These are phyloP conservation scores for Penicillium corylophilum DNA, from an alignment of 2,329 filamentous ascomycete species.

Conservation along the genomic window DNA sequence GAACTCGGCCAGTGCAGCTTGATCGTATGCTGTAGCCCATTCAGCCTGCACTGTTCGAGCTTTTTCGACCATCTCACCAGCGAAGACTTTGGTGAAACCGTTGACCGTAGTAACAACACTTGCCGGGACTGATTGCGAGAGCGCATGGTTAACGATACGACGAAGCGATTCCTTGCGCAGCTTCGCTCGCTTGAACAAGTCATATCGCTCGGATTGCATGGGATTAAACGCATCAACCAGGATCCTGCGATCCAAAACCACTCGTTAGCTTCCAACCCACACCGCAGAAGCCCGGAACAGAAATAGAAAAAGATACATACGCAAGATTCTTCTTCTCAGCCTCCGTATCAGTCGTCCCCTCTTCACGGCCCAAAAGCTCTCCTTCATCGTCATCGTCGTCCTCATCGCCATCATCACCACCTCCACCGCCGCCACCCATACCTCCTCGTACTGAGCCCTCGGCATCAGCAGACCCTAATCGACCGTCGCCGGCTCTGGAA, in stretches of 20 bases:
- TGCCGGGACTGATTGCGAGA: conserved; percentile 65
- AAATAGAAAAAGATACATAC: conserved; percentile 31
- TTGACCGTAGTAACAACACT: conserved; percentile 64
- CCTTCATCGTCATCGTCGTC: conserved; percentile 52
- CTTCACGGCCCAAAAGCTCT: conserved; percentile 47
- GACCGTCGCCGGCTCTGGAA: conserved; percentile 24
- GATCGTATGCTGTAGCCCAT: conserved; percentile 51
- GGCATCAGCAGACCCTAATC: conserved; percentile 35
- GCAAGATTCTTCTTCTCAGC: conserved; percentile 53
- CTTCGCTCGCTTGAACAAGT: conserved; percentile 51
- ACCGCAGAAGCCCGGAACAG: conserved; percentile 5
- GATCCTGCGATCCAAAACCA: conserved; percentile 30
- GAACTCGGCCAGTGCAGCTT: conserved; percentile 55
- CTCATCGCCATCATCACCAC: conserved; percentile 49
- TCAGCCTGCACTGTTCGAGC: conserved; percentile 62
- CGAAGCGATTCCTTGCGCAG: conserved; percentile 52
- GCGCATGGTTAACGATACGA: conserved; percentile 64
- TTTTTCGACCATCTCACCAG: conserved; percentile 64
- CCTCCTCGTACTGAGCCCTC: conserved; percentile 36
- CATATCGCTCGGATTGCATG: conserved; percentile 50
- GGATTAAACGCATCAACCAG: conserved; percentile 49
- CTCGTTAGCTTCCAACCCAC: conserved; percentile 8
- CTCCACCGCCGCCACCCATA: conserved; percentile 38
- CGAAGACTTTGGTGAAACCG: conserved; percentile 66
- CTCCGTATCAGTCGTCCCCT: conserved; percentile 48